A percentile compares a stretch with the other conserved stretches of the same genome.
These are phyloP conservation scores for Metschnikowia santaceciliae DNA, from an alignment of 805 yeast species.

Conservation along the genomic window DNA sequence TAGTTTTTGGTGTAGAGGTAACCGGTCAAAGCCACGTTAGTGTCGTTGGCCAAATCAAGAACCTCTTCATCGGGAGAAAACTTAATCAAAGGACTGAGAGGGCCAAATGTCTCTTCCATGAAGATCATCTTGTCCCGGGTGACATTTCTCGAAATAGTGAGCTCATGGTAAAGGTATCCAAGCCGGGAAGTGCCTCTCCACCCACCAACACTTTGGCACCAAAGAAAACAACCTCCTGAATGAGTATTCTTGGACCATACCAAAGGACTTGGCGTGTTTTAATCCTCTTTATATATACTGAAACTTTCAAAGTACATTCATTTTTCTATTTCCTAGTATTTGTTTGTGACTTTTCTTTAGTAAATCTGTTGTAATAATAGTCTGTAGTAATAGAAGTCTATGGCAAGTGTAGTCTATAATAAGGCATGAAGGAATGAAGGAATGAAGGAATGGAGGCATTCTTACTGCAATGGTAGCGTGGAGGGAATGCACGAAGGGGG, in stretches of 20 bases:
- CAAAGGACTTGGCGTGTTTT: constrained; percentile 51
- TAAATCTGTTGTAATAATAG: no score
- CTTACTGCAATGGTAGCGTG: no score
- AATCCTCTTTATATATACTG: no score
- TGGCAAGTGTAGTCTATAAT: no score
- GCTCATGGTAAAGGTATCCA: constrained; percentile 67
- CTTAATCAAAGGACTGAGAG: constrained; percentile 66
- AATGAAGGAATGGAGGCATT: no score
- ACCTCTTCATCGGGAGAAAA: constrained; percentile 65
- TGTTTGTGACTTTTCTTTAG: no score
- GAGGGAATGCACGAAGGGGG: no score
- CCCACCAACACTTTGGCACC: constrained; percentile 66
- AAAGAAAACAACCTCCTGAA: constrained; percentile 59
- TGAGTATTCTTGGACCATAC: constrained; percentile 57
- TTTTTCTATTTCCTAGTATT: no score
- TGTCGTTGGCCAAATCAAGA: constrained; percentile 55
- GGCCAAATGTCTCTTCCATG: constrained; percentile 79
- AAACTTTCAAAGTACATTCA: no score
- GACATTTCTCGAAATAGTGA: constrained; percentile 63
- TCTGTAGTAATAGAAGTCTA: no score
- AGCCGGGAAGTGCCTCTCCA: constrained; percentile 48
- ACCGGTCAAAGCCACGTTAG: constrained; percentile 73
- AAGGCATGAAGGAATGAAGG: no score
- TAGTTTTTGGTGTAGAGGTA: constrained; percentile 63
- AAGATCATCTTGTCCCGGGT: constrained; percentile 53